Base-by-base conservation (phyloP, 169 alveolate species). In the Cryptosporidium tyzzeri region DNA sequence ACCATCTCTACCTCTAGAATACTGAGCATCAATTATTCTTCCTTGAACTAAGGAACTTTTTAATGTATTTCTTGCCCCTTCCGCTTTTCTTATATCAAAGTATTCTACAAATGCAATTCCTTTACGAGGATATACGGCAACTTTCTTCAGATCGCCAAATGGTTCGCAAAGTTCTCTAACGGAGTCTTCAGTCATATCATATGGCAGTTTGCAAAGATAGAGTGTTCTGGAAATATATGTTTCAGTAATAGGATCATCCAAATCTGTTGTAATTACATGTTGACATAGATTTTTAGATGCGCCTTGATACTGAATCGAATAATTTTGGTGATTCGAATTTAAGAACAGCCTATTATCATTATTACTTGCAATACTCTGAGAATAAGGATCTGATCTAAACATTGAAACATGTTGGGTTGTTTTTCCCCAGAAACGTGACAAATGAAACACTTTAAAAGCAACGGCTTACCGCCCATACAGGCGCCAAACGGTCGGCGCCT, bases 91-190 rank as follows among this genome's bases (percentile, higher is more conserved):
- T 44, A 91, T 68, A 53, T 91, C 93, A 23, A 50, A 91, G 37
- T 80, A 91, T 58, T 91, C 93, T 39, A 91, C 93, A 33, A 91
- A 91, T 21, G 93, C 93, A 71, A 86, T 91, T 68, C 86, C 91
- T 33, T 84, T 74, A 41, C 51, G 92, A 12, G 94, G 93, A 50
- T 86, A 91, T 2, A 70, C 74, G 1, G 92, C 39, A 33, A 91
- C 91, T 37, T 86, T 85, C 80, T 86, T 84, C 31, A 91, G 16
- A 69, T 91, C 91, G 4, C 94, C 93, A 58, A 70, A 84, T 23
- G 84, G 94, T 39, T 67, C 71, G 65, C 93, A 89, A 65, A 85
- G 65, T 58, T 80, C 73, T 21, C 92, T 70, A 23, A 91, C 69
- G 12, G 68, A 23, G 6, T 85, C 86, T 84, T 91, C 94, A 29